These are phyloP conservation scores for Pinus tabuliformis DNA, from an alignment of 75 land plant genomes.

Conservation along the genomic window DNA sequence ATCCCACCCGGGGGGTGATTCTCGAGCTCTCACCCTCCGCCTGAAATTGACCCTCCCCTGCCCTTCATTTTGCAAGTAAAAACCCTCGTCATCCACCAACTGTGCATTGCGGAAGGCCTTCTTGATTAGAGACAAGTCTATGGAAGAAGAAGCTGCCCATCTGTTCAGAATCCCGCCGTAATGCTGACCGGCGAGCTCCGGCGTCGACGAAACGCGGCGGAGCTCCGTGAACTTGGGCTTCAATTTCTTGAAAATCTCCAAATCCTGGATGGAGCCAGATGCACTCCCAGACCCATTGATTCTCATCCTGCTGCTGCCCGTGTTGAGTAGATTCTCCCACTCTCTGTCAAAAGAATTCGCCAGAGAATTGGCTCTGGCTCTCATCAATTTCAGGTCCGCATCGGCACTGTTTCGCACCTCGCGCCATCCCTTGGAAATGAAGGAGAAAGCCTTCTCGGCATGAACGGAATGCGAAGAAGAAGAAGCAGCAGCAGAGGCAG, in stretches of 20 bases:
- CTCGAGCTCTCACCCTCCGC: constrained; percentile 21
- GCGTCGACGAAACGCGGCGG: constrained; percentile 65
- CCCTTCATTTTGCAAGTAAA: neutral
- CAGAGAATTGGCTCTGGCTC: constrained; percentile 45
- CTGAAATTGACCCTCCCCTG: constrained; percentile 15
- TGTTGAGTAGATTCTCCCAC: constrained; percentile 65
- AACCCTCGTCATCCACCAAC: constrained; percentile 29
- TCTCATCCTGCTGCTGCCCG: constrained; percentile 12
- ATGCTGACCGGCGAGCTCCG: constrained; percentile 44
- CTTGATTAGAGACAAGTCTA: constrained; percentile 53
- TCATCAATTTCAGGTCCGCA: constrained; percentile 77
- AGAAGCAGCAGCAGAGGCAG: neutral
- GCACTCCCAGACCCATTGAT: constrained; percentile 2
- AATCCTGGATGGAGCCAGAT: constrained; percentile 29
- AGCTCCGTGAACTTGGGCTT: constrained; percentile 78
- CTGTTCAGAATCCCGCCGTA: constrained; percentile 30
- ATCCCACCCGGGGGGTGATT: constrained; percentile 1
- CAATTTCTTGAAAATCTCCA: constrained; percentile 73
- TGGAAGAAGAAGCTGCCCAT: constrained; percentile 34
- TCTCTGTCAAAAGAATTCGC: constrained; percentile 78
- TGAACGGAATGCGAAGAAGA: constrained; percentile 13
- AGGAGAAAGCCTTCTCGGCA: constrained; percentile 75
- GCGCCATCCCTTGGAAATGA: constrained; percentile 72
- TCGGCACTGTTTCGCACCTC: constrained; percentile 87
- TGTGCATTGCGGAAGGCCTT: constrained; percentile 41